Evolutionary conservation across 805 yeast genomes (phyloP).

Genomic region (Metschnikowia noctiluminum): DNA sequence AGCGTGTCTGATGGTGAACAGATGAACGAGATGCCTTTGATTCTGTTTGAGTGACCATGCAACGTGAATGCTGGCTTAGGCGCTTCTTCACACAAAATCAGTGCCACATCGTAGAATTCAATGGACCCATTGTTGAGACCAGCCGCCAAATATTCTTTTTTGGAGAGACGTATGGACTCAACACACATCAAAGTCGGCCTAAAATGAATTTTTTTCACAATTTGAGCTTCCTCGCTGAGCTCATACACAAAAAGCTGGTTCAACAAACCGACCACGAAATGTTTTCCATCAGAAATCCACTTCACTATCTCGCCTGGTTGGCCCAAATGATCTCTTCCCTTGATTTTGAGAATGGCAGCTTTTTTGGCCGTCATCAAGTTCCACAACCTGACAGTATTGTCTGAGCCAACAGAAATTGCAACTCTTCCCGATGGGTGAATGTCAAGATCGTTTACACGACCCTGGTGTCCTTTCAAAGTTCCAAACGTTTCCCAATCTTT

Average conservation of each 20-base stretch:
- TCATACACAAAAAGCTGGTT: slow-evolving; percentile 63
- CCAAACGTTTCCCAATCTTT: slow-evolving; percentile 96
- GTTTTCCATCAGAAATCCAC: slow-evolving; percentile 67
- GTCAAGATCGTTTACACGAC: slow-evolving; percentile 77
- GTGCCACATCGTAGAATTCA: slow-evolving; percentile 46
- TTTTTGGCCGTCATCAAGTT: slow-evolving; percentile 94
- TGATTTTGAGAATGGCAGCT: slow-evolving; percentile 78
- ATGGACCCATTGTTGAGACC: slow-evolving; percentile 75
- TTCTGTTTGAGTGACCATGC: slow-evolving; percentile 80
- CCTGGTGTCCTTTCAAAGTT: slow-evolving; percentile 82
- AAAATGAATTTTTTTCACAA: slow-evolving; percentile 50
- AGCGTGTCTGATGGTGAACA: slow-evolving; percentile 33
- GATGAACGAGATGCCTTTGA: slow-evolving; percentile 69
- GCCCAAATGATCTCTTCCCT: slow-evolving; percentile 62
- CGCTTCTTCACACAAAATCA: slow-evolving; percentile 12
- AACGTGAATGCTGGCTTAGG: slow-evolving; percentile 54
- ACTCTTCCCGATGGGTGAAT: slow-evolving; percentile 89
- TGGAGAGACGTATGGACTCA: slow-evolving; percentile 47
- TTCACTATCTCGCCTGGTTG: slow-evolving; percentile 62
- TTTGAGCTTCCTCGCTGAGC: slow-evolving; percentile 54
- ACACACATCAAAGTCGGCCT: slow-evolving; percentile 65
- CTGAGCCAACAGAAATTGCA: slow-evolving; percentile 86
- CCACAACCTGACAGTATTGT: slow-evolving; percentile 85
- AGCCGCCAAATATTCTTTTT: slow-evolving; percentile 54
- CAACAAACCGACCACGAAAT: slow-evolving; percentile 72